Percentiles rank a stretch among this genome's conserved stretches.
Evolutionary conservation across 1,139 yeast genomes (phyloP).

Genomic region (Suhomyces anneliseae): DNA sequence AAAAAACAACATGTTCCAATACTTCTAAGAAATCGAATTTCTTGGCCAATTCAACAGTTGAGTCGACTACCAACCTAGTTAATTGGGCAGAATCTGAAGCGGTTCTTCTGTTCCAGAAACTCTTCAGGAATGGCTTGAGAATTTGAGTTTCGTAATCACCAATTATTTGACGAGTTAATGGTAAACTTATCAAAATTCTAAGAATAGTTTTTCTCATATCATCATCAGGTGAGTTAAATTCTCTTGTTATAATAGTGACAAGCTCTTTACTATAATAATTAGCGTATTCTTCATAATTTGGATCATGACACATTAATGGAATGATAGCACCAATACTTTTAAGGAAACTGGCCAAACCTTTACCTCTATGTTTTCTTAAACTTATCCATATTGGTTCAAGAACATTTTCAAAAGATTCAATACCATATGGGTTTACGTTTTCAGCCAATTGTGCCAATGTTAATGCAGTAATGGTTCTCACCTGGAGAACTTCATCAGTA

Average conservation of each 20-base stretch:
- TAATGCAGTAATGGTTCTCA: slow-evolving; percentile 67
- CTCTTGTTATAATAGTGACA: slow-evolving; percentile 64
- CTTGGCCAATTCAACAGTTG: slow-evolving; percentile 66
- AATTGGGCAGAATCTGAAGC: slow-evolving; percentile 54
- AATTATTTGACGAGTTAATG: slow-evolving; percentile 31
- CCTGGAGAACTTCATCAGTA: slow-evolving; percentile 69
- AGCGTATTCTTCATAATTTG: slow-evolving; percentile 64
- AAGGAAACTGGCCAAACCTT: slow-evolving; percentile 71
- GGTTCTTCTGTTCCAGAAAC: slow-evolving; percentile 76
- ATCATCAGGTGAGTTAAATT: slow-evolving; percentile 81
- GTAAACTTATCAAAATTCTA: slow-evolving; percentile 33
- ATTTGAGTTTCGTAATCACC: slow-evolving; percentile 42
- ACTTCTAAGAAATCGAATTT: slow-evolving; percentile 67
- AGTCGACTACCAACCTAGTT: slow-evolving; percentile 64
- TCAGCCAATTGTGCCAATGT: slow-evolving; percentile 80
- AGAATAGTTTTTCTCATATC: slow-evolving; percentile 82
- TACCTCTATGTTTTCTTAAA: slow-evolving; percentile 73
- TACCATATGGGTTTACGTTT: slow-evolving; percentile 86
- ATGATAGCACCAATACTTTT: slow-evolving; percentile 78
- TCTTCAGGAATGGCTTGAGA: slow-evolving; percentile 61
- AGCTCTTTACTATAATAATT: slow-evolving; percentile 77
- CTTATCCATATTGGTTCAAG: slow-evolving; percentile 85
- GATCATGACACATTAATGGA: slow-evolving; percentile 72
- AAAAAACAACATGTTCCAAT: slow-evolving; percentile 56
- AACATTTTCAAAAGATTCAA: slow-evolving; percentile 74